Evolutionary conservation across 345 rosid genomes (phyloP).

Genomic region (Ceriops tagal): DNA sequence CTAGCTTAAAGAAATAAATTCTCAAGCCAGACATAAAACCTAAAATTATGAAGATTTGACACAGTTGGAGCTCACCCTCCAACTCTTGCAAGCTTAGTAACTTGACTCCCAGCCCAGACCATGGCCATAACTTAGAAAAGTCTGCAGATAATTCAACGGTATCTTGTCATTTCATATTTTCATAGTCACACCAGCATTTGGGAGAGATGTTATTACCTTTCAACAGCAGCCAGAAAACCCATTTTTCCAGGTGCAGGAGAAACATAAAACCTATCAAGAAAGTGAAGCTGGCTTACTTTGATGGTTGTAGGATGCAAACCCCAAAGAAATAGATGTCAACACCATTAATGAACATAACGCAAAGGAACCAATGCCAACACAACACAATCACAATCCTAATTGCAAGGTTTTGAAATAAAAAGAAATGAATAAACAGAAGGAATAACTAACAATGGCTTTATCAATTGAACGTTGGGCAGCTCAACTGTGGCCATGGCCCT

Average conservation of each 20-base stretch:
- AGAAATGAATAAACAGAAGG: too few species aligned
- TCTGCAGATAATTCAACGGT: conserved; percentile 39
- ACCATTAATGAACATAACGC: too few species aligned
- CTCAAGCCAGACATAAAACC: too few species aligned
- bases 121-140: conserved; percentile 87
- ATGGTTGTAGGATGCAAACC: background rate
- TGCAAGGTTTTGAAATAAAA: too few species aligned
- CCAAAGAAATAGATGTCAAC: background rate
- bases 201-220: conserved; percentile 48
- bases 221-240: conserved; percentile 74
- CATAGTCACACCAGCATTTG: conserved; percentile 12
- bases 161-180: conserved; percentile 8
- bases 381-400: too few species aligned
- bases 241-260: conserved; percentile 79
- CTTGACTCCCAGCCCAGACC: conserved; percentile 99
- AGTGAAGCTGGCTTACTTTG: background rate
- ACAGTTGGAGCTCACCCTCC: conserved; percentile 64
- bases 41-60: too few species aligned
- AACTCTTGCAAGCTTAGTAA: conserved; percentile 75
- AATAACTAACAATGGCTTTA: too few species aligned
- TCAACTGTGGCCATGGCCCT: too few species aligned
- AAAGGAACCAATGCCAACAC: too few species aligned
- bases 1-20: too few species aligned
- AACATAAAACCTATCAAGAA: conserved; percentile 67
- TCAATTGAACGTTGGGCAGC: too few species aligned